Evolutionary conservation across 345 rosid genomes (phyloP).

Genomic region (Dipteronia dyeriana): DNA sequence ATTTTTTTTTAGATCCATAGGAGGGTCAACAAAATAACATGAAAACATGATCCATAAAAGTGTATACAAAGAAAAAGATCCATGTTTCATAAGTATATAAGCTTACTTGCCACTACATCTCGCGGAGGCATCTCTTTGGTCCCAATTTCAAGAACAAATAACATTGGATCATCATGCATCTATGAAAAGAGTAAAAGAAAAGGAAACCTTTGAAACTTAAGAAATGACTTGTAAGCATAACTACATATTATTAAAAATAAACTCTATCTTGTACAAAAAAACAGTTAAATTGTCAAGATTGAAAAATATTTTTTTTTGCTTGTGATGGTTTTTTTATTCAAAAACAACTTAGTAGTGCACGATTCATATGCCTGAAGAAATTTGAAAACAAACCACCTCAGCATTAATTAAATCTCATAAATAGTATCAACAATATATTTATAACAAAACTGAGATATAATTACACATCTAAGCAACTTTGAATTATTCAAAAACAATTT

Average conservation of each 20-base stretch:
- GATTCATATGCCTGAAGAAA: background rate
- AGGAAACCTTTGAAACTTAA: background rate
- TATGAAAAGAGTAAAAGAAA: slow-evolving; percentile 27
- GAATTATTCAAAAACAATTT: background rate
- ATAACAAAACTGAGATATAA: background rate
- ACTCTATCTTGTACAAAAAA: background rate
- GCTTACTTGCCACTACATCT: slow-evolving; percentile 85
- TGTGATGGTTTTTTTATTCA: background rate
- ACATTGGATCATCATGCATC: slow-evolving; percentile 61
- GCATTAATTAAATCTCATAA: background rate
- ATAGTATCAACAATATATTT: background rate
- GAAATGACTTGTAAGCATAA: background rate
- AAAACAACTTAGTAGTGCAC: background rate
- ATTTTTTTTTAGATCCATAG: background rate
- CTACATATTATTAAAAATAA: background rate
- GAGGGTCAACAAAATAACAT: too few species aligned
- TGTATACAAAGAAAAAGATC: slow-evolving; percentile 2
- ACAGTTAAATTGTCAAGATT: background rate
- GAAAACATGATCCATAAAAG: background rate
- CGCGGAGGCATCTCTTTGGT: slow-evolving; percentile 97
- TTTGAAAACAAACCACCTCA: background rate
- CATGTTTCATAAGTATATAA: slow-evolving; percentile 19
- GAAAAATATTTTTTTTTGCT: background rate
- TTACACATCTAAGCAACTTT: background rate
- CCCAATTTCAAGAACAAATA: slow-evolving; percentile 88